Evolutionary conservation across 208 protist genomes (phyloP).

Genomic region (Vickermania spadyakhi): DNA sequence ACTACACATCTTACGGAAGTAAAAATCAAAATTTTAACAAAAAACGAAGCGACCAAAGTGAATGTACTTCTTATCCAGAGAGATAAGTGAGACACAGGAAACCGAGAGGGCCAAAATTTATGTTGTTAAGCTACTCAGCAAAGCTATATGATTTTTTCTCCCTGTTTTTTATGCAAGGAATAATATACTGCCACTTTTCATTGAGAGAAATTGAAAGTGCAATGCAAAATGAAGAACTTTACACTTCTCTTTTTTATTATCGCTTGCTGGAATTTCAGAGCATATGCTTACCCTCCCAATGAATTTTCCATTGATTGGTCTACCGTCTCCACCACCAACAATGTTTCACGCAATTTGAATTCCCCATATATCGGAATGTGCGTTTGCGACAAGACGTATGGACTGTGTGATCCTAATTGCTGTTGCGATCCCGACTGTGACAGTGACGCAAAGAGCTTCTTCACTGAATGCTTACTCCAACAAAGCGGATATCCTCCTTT

Average conservation of each 20-base stretch:
- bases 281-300: slow-evolving; percentile 18
- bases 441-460: slow-evolving; percentile 13
- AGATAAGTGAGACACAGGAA: no score
- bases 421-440: slow-evolving; percentile 71
- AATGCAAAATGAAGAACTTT: background rate
- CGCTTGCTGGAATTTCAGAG: slow-evolving; percentile 3
- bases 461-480: slow-evolving; percentile 51
- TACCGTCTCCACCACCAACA: slow-evolving; percentile 16
- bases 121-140: background rate
- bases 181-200: no score
- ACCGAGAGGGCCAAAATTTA: no score
- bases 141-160: background rate
- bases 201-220: background rate
- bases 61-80: no score
- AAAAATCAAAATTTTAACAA: no score
- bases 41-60: no score
- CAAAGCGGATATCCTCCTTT: slow-evolving; percentile 30
- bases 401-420: slow-evolving; percentile 61
- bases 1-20: no score
- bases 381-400: slow-evolving; percentile 59
- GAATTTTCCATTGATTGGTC: slow-evolving; percentile 31
- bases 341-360: slow-evolving; percentile 36
- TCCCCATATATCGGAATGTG: slow-evolving; percentile 69
- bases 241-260: background rate
- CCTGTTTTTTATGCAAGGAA: background rate